A percentile compares a stretch with the other conserved stretches of the same genome.
Evolutionary conservation across 306 rosid genomes (phyloP).

Genomic region (Spatholobus suberectus): DNA sequence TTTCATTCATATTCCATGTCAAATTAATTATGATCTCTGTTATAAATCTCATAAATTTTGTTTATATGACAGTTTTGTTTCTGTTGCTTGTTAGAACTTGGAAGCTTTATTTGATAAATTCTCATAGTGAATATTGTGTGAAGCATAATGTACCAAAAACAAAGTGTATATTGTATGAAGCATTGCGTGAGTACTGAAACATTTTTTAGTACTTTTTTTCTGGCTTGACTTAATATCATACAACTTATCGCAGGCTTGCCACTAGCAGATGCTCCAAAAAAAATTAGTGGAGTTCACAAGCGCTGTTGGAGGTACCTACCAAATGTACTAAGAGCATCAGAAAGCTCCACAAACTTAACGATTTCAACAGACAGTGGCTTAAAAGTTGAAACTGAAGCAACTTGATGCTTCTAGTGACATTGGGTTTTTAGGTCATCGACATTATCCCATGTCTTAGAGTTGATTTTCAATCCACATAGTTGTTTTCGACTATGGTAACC

Average conservation of each 20-base stretch:
- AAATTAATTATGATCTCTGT: background rate
- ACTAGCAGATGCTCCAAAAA: constrained; percentile 75
- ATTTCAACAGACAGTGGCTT: constrained; percentile 53
- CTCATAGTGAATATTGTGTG: background rate
- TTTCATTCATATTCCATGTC: constrained; percentile 8
- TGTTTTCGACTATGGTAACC: constrained; percentile 26
- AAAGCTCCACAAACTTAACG: constrained; percentile 45
- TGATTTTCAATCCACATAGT: constrained; percentile 34
- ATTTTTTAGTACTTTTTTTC: constrained; percentile 11
- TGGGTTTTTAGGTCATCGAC: constrained; percentile 29
- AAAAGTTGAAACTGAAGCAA: constrained; percentile 65
- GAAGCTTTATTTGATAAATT: constrained; percentile 8
- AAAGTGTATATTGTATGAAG: background rate
- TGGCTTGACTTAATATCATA: background rate
- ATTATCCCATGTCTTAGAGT: constrained; percentile 25
- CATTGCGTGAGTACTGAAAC: background rate
- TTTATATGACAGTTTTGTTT: background rate
- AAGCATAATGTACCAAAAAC: background rate
- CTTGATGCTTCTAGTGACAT: constrained; percentile 45
- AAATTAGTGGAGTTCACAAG: constrained; percentile 97
- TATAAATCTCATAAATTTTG: constrained; percentile 2
- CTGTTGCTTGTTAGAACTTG: constrained; percentile 3
- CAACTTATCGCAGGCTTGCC: constrained; percentile 68
- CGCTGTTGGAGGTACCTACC: constrained; percentile 94
- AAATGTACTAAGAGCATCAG: constrained; percentile 47